These are phyloP conservation scores for Fusarium falciforme DNA, from an alignment of 2,329 filamentous ascomycete species.

Conservation along the genomic window DNA sequence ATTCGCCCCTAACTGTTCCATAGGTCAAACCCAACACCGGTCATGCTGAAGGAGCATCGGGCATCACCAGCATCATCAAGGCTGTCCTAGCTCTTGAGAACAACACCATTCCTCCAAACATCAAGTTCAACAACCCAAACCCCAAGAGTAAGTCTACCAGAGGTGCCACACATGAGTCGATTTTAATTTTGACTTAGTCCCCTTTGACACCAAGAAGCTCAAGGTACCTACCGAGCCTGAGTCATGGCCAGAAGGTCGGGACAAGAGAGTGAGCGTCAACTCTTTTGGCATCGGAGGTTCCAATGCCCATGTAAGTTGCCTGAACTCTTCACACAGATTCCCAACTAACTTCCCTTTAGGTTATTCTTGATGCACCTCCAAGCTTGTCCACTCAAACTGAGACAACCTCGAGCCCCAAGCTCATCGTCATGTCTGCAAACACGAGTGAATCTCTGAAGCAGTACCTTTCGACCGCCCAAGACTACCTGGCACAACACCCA, in stretches of 20 bases:
- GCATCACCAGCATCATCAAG: conserved; percentile 1
- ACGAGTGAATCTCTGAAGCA: neutral
- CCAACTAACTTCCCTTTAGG: neutral
- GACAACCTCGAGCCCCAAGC: neutral
- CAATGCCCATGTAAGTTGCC: conserved; percentile 48
- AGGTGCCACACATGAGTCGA: neutral
- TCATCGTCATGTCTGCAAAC: neutral
- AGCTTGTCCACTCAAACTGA: neutral
- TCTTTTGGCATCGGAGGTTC: conserved; percentile 54
- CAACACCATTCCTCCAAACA: conserved; percentile 47
- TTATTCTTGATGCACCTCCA: neutral
- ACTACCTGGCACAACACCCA: neutral
- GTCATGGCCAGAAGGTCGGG: conserved; percentile 39
- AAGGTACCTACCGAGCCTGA: conserved; percentile 39
- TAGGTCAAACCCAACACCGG: neutral
- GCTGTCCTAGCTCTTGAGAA: conserved; percentile 47
- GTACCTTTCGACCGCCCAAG: neutral
- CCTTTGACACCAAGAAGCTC: conserved; percentile 40
- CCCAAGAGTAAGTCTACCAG: conserved; percentile 18
- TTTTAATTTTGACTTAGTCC: conserved; percentile 17
- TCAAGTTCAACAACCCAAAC: conserved; percentile 46
- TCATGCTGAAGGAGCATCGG: neutral
- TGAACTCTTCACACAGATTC: too few species aligned
- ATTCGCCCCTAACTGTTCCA: neutral
- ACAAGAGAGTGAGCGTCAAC: conserved; percentile 49